phyloP scores from a whole-genome alignment of 305 asterid genomes.

The Striga hermonthica region DNA sequence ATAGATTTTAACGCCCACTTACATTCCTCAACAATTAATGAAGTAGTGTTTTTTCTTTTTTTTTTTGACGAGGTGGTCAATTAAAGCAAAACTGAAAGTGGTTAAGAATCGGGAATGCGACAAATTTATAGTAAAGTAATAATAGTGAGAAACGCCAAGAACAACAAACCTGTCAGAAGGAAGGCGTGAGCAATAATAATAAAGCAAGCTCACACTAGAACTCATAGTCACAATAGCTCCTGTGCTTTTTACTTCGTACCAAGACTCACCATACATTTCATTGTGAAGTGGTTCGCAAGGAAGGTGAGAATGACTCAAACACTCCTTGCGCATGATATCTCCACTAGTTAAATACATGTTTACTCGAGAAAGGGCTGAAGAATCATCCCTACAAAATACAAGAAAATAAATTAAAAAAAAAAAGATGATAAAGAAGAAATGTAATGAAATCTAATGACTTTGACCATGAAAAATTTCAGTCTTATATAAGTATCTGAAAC shows the following conservation, averaged over 20 bases:
- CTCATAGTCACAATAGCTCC: constrained; percentile 66
- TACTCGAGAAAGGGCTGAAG: constrained; percentile 43
- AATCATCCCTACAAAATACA: constrained; percentile 47
- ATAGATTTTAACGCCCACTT: not conserved
- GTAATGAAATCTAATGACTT: not conserved
- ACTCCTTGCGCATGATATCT: constrained; percentile 65
- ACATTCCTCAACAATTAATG: constrained; percentile 2
- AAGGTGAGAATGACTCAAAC: constrained; percentile 54
- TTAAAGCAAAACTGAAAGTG: not conserved
- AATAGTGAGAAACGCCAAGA: constrained; percentile 14
- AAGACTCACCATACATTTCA: constrained; percentile 43
- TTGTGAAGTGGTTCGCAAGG: constrained; percentile 55
- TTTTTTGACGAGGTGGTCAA: too few species aligned
- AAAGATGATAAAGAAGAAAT: constrained; percentile 17
- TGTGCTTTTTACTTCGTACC: constrained; percentile 57
- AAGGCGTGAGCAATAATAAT: constrained; percentile 74
- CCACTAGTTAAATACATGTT: constrained; percentile 58
- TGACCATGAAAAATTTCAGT: not conserved
- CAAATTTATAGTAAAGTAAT: not conserved
- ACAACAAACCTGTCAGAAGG: constrained; percentile 79
- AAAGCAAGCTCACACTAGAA: constrained; percentile 60
- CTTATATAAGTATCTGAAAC: constrained; percentile 5
- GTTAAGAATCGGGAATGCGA: not conserved
- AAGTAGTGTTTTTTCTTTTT: not conserved
- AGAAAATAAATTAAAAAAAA: too few species aligned